phyloP scores from a whole-genome alignment of 2,329 filamentous ascomycete species.

The Calonectria pteridis region DNA sequence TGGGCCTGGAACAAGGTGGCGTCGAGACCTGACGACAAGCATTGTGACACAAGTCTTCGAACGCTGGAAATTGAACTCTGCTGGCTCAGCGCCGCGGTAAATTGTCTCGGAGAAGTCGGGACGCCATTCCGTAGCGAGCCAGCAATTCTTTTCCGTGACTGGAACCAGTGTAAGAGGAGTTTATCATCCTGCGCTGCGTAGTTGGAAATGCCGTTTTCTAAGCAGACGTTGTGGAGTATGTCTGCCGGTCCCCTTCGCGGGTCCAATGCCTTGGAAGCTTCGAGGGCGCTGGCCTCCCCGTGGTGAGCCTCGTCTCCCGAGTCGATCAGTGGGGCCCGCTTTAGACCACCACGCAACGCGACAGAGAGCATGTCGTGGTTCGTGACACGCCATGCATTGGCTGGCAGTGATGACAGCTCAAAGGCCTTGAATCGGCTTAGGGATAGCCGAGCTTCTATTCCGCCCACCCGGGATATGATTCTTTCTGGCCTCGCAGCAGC shows the following conservation, averaged over 20 bases:
- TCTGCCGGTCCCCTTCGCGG: slow-evolving; percentile 5
- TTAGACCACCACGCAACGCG: slow-evolving; percentile 48
- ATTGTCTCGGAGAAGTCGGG: slow-evolving; percentile 23
- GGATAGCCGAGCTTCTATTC: slow-evolving; percentile 47
- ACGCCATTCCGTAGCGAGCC: not conserved
- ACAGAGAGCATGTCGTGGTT: slow-evolving; percentile 58
- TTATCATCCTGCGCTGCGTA: slow-evolving; percentile 42
- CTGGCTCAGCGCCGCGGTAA: slow-evolving; percentile 35
- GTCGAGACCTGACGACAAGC: slow-evolving; percentile 40
- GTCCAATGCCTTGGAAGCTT: slow-evolving; percentile 19
- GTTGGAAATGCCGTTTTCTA: slow-evolving; percentile 37
- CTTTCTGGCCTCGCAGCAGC: slow-evolving; percentile 35
- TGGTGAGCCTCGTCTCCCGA: slow-evolving; percentile 24
- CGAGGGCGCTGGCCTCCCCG: slow-evolving; percentile 15
- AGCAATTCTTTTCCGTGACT: slow-evolving; percentile 41
- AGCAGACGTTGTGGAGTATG: slow-evolving; percentile 37
- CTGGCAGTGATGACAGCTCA: slow-evolving; percentile 39
- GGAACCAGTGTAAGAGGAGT: slow-evolving; percentile 53
- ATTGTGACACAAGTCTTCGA: slow-evolving; percentile 48
- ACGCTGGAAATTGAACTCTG: slow-evolving; percentile 45
- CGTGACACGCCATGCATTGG: slow-evolving; percentile 54
- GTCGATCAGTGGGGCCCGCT: slow-evolving; percentile 28
- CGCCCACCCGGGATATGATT: slow-evolving; percentile 43
- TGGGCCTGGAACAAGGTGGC: slow-evolving; percentile 31
- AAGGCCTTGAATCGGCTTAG: slow-evolving; percentile 43